Conservation (phyloP, 805 yeast genomes). For the Metschnikowia arizonensis region DNA sequence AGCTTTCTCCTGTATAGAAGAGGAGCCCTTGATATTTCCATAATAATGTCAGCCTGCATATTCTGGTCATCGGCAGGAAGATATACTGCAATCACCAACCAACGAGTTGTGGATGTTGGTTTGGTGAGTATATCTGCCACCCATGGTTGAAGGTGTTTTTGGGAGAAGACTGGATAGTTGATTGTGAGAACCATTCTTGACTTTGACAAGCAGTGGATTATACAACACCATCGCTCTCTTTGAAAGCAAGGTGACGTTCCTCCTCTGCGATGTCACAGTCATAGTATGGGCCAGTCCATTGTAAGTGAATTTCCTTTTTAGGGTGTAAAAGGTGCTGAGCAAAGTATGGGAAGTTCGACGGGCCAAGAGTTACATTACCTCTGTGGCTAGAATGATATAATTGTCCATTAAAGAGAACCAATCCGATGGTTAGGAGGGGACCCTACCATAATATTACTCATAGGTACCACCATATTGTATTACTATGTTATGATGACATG, state of each 20-base stretch:
- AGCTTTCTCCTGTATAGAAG: not conserved
- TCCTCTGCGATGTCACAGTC: not conserved
- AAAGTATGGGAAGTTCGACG: not conserved
- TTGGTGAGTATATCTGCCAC: not conserved
- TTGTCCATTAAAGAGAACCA: not conserved
- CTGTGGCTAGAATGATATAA: not conserved
- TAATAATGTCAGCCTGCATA: not conserved
- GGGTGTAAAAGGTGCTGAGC: not conserved
- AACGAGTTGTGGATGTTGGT: not conserved
- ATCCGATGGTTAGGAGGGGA: no score
- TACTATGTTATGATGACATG: no score
- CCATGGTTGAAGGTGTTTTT: not conserved
- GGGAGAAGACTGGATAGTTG: not conserved
- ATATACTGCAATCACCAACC: not conserved
- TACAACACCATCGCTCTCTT: not conserved
- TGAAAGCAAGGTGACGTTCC: no score
- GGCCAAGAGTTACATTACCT: not conserved
- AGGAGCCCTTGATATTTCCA: not conserved
- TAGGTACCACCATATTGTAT: no score
- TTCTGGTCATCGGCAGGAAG: not conserved
- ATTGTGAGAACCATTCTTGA: not conserved
- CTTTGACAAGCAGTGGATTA: not conserved
- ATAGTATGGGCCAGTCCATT: not conserved
- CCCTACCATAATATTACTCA: no score
- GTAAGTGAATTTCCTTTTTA: not conserved